A percentile compares a stretch with the other conserved stretches of the same genome.
These are phyloP conservation scores for Leishmania turanica DNA, from an alignment of 208 protist genomes.

Conservation along the genomic window DNA sequence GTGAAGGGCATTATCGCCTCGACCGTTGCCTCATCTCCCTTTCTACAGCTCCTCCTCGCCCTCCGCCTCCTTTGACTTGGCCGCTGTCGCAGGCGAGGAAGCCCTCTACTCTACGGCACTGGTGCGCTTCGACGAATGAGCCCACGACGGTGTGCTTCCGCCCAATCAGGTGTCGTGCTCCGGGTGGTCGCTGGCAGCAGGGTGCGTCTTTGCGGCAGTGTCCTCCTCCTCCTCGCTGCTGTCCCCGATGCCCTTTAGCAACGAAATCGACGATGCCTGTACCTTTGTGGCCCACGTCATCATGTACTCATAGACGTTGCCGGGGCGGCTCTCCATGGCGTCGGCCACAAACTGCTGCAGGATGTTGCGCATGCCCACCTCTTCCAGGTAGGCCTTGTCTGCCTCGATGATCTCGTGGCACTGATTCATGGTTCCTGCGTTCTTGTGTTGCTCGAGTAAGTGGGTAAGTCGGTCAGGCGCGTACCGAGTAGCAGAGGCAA, in stretches of 20 bases:
- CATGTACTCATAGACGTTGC: slow-evolving; percentile 58
- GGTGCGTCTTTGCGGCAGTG: not conserved
- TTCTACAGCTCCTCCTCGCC: not conserved
- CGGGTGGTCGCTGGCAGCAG: not conserved
- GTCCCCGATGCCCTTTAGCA: slow-evolving; percentile 4
- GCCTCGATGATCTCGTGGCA: slow-evolving; percentile 25
- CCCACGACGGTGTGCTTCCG: not conserved
- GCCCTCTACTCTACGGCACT: not conserved
- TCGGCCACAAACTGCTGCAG: slow-evolving; percentile 62
- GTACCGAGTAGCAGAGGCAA: not conserved
- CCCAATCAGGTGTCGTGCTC: not conserved
- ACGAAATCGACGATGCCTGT: slow-evolving; percentile 1
- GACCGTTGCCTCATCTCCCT: too few species aligned
- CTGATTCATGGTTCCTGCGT: slow-evolving; percentile 10
- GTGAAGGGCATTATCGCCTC: not conserved
- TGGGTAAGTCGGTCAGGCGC: not conserved
- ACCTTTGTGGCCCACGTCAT: slow-evolving; percentile 35
- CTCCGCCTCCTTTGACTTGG: not conserved
- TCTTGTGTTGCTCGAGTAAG: not conserved
- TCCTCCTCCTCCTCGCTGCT: not conserved
- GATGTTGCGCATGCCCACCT: slow-evolving; percentile 46
- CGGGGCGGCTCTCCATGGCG: slow-evolving; percentile 48
- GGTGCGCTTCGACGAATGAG: not conserved
- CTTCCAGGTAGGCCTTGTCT: slow-evolving; percentile 58
- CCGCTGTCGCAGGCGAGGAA: not conserved